Evolutionary conservation across 2,329 filamentous ascomycete genomes (phyloP).

Genomic region (Periglandula ipomoeae): DNA sequence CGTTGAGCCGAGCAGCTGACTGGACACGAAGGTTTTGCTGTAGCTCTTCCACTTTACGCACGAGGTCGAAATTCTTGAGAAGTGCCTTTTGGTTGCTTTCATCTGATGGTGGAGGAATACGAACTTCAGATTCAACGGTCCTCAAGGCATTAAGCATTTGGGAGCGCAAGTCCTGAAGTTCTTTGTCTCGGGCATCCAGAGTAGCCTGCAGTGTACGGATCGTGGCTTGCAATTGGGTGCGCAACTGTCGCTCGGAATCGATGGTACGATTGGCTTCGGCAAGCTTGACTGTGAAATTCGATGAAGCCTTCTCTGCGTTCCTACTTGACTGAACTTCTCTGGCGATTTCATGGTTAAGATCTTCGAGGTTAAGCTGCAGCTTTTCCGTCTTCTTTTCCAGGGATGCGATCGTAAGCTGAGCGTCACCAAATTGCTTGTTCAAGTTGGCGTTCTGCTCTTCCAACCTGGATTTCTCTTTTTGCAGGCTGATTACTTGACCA

Average conservation of each 20-base stretch:
- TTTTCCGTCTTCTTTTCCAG: constrained; percentile 95
- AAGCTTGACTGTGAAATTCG: constrained; percentile 69
- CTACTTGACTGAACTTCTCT: constrained; percentile 83
- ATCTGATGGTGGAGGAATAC: constrained; percentile 53
- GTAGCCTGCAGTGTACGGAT: constrained; percentile 71
- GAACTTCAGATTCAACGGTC: constrained; percentile 71
- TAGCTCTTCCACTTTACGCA: constrained; percentile 77
- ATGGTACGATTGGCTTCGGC: constrained; percentile 83
- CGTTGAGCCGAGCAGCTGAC: constrained; percentile 68
- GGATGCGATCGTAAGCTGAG: constrained; percentile 71
- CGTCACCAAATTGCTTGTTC: constrained; percentile 75
- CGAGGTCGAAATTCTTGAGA: constrained; percentile 73
- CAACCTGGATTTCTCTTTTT: constrained; percentile 71
- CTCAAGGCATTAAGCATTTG: constrained; percentile 78
- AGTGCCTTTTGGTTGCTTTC: constrained; percentile 52
- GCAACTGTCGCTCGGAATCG: constrained; percentile 81
- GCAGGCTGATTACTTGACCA: constrained; percentile 63
- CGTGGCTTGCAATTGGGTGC: constrained; percentile 76
- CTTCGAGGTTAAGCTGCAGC: constrained; percentile 76
- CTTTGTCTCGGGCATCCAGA: constrained; percentile 69
- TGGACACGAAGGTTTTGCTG: constrained; percentile 82
- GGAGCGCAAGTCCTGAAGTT: constrained; percentile 69
- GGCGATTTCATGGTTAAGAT: constrained; percentile 84
- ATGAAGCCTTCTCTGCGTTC: constrained; percentile 82
- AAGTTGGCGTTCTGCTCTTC: constrained; percentile 79